These are phyloP conservation scores for Pyrenophora tritici-repentis DNA, from an alignment of 2,329 filamentous ascomycete species.

Conservation along the genomic window DNA sequence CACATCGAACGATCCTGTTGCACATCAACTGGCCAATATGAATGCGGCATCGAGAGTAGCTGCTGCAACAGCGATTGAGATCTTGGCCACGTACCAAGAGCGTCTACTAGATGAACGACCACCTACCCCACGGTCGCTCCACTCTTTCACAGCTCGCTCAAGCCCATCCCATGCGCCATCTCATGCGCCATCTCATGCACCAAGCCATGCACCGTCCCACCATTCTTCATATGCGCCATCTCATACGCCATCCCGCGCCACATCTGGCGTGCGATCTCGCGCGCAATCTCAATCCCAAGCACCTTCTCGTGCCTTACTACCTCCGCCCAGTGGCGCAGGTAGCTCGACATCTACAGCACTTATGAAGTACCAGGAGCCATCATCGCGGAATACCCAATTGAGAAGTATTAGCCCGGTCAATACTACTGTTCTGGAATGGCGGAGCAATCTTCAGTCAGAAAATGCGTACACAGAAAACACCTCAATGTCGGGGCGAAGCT, in stretches of 20 bases:
- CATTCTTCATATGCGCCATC: constrained; percentile 4
- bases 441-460: constrained; percentile 22
- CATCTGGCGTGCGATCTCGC: background rate
- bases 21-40: constrained; percentile 38
- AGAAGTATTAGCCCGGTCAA: constrained; percentile 29
- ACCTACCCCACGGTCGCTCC: constrained; percentile 21
- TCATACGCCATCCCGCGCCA: background rate
- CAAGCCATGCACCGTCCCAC: background rate
- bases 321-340: constrained; percentile 9
- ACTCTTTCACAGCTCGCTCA: constrained; percentile 16
- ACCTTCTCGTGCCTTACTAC: constrained; percentile 15
- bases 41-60: constrained; percentile 39
- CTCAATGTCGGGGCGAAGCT: constrained; percentile 28
- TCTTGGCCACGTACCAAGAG: constrained; percentile 32
- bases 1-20: constrained; percentile 38
- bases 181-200: background rate
- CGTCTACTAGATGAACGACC: constrained; percentile 28
- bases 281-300: constrained; percentile 14
- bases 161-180: constrained; percentile 7
- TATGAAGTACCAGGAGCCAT: constrained; percentile 26
- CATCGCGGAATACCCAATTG: background rate
- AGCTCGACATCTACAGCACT: constrained; percentile 32
- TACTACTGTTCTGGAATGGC: constrained; percentile 31
- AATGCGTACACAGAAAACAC: constrained; percentile 31
- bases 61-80: constrained; percentile 35